phyloP scores from a whole-genome alignment of 129 eudicot species.

The Tagetes patula region DNA sequence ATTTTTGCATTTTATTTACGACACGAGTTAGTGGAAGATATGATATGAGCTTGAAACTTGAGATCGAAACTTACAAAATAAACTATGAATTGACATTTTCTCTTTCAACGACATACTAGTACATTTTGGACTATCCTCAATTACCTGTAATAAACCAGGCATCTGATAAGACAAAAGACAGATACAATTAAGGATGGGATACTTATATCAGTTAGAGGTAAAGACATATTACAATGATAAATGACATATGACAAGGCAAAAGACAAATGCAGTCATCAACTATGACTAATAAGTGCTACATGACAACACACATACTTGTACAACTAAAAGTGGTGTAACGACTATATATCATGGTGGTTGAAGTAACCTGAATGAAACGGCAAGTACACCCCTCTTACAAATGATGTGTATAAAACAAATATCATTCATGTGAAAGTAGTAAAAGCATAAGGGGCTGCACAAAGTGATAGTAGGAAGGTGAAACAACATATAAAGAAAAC shows the following conservation, averaged over 20 bases:
- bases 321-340: not conserved
- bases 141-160: not conserved
- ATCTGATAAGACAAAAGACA: no score
- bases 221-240: not conserved
- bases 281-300: not conserved
- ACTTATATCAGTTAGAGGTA: not conserved
- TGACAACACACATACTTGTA: not conserved
- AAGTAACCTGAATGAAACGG: not conserved
- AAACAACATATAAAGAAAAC: no score
- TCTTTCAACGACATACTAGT: no score
- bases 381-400: not conserved
- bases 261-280: not conserved
- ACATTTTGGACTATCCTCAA: not conserved
- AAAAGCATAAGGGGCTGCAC: no score
- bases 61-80: not conserved
- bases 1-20: no score
- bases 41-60: no score
- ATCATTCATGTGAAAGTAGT: no score
- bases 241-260: not conserved
- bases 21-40: no score
- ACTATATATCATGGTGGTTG: not conserved
- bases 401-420: no score
- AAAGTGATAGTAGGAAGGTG: no score
- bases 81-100: not conserved
- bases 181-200: no score